Conservation (phyloP, 495 filamentous ascomycete species). For the Talaromyces borbonicus region DNA sequence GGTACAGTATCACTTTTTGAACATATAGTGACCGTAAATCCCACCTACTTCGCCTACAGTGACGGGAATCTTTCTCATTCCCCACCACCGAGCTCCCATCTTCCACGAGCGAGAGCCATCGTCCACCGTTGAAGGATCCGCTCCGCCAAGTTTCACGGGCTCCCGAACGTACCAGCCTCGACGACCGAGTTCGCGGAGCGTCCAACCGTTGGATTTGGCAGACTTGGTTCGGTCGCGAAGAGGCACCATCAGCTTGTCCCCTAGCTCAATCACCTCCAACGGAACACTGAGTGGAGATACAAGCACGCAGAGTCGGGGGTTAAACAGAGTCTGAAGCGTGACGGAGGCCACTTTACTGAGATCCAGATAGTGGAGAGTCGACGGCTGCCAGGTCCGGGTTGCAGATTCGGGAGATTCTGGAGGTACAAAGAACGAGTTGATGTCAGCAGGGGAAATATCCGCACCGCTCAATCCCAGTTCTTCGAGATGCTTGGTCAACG, state of each 20-base stretch:
- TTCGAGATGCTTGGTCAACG: slow-evolving; percentile 70
- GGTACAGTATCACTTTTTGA: slow-evolving; percentile 52
- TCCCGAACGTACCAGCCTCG: slow-evolving; percentile 61
- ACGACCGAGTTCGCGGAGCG: slow-evolving; percentile 55
- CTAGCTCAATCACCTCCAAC: slow-evolving; percentile 70
- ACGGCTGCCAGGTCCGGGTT: slow-evolving; percentile 44
- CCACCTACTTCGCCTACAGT: slow-evolving; percentile 70
- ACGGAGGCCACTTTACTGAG: slow-evolving; percentile 48
- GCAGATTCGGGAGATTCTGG: slow-evolving; percentile 16
- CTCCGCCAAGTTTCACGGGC: slow-evolving; percentile 19
- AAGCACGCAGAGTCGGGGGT: slow-evolving; percentile 43
- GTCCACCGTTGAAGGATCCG: slow-evolving; percentile 18
- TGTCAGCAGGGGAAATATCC: slow-evolving; percentile 51
- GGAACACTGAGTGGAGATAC: slow-evolving; percentile 55
- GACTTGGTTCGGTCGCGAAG: slow-evolving; percentile 43
- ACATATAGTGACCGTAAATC: slow-evolving; percentile 84
- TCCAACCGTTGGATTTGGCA: slow-evolving; percentile 53
- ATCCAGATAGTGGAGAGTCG: slow-evolving; percentile 69
- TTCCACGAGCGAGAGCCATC: slow-evolving; percentile 64
- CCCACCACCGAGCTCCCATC: slow-evolving; percentile 84
- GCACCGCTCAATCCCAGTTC: slow-evolving; percentile 65
- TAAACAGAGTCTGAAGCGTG: slow-evolving; percentile 56
- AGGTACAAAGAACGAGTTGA: slow-evolving; percentile 44
- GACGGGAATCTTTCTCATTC: slow-evolving; percentile 78
- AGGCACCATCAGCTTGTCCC: slow-evolving; percentile 57